A percentile compares a stretch with the other conserved stretches of the same genome.
These are phyloP conservation scores for Sporothrix mexicana DNA, from an alignment of 2,329 filamentous ascomycete genomes.

Conservation along the genomic window DNA sequence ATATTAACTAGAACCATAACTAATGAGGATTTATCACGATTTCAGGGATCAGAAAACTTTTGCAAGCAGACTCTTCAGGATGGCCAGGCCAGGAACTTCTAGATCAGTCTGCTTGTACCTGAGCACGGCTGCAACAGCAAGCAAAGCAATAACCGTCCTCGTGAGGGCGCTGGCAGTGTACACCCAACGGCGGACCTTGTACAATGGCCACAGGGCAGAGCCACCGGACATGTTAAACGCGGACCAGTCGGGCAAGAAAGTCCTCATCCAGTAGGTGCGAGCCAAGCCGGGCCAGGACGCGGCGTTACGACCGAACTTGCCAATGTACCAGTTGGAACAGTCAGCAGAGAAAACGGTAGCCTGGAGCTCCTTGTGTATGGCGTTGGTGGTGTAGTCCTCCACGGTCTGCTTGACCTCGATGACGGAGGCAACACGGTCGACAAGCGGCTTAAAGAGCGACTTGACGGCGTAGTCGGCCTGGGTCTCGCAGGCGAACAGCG, in stretches of 20 bases:
- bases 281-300: slow-evolving; percentile 46
- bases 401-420: slow-evolving; percentile 47
- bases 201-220: neutral
- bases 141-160: neutral
- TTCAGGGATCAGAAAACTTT: neutral
- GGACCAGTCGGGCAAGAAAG: slow-evolving; percentile 3
- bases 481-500: neutral
- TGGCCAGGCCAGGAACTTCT: neutral
- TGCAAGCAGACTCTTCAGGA: neutral
- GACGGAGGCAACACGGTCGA: slow-evolving; percentile 38
- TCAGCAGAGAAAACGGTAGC: slow-evolving; percentile 47
- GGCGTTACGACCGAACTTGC: slow-evolving; percentile 46
- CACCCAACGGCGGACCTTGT: neutral
- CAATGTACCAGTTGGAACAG: slow-evolving; percentile 53
- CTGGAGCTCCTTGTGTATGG: slow-evolving; percentile 43
- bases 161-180: neutral
- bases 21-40: no score
- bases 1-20: no score
- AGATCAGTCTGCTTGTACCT: neutral
- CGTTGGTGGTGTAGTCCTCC: slow-evolving; percentile 44
- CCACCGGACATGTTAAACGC: neutral
- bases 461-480: neutral
- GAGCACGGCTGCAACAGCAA: neutral
- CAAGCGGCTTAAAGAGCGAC: neutral
- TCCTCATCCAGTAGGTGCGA: slow-evolving; percentile 41